phyloP scores from a whole-genome alignment of 192 early-diverging fungal species.

The Rhizophagus prolifer region DNA sequence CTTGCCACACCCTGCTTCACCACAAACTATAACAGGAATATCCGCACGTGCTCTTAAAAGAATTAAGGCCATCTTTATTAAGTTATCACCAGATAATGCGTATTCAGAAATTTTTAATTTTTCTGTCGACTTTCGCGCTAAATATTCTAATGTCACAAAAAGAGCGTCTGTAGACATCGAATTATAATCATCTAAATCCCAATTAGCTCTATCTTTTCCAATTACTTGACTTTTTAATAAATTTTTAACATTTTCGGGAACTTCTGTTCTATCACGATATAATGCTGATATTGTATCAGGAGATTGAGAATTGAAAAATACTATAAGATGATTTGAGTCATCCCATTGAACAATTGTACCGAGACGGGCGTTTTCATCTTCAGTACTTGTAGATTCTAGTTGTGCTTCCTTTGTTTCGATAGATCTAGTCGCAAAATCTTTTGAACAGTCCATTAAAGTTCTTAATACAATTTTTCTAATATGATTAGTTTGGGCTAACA shows the following conservation, averaged over 20 bases:
- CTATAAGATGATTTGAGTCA: neutral
- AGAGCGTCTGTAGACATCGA: neutral
- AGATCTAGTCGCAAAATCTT: slow-evolving; percentile 17
- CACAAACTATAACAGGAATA: slow-evolving; percentile 3
- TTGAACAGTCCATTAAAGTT: slow-evolving; percentile 6
- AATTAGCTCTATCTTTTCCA: too few species aligned
- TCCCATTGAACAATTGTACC: neutral
- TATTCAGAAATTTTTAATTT: neutral
- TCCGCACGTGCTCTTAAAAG: neutral
- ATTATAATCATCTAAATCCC: too few species aligned
- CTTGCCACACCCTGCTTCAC: neutral
- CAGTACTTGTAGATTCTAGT: neutral
- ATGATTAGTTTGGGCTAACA: slow-evolving; percentile 14
- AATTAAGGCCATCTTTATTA: slow-evolving; percentile 25
- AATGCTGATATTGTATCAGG: neutral
- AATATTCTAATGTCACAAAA: neutral
- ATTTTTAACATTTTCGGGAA: neutral
- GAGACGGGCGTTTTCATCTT: neutral
- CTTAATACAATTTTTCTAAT: slow-evolving; percentile 13
- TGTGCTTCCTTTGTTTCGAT: neutral
- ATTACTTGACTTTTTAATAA: too few species aligned
- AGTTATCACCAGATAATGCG: neutral
- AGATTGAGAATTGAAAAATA: slow-evolving; percentile 14
- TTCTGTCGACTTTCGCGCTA: slow-evolving; percentile 20
- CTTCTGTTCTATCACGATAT: slow-evolving; percentile 5